Evolutionary conservation across 352 stramenopile genomes (phyloP), one percentile per base, ranked within the genome.

Genomic region (Pythium periplocum): DNA sequence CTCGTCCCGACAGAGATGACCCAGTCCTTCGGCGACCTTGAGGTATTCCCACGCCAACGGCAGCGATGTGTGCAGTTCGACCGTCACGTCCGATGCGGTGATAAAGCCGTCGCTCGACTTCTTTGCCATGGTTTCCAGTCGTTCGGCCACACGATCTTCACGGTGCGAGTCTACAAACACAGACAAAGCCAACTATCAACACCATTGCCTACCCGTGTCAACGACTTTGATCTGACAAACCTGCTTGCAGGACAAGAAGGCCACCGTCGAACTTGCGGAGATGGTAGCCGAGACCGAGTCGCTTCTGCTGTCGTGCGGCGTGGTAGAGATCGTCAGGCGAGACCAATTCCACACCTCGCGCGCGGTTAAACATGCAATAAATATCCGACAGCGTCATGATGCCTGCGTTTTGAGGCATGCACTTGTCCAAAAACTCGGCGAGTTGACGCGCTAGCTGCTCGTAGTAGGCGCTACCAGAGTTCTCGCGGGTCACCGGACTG

Each of bases 321-420:
- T 97, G 84, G 43, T 97, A 90, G 17, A 99, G 66, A 84, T 99
- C 96, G 47, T 98, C 93, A 0, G 97, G 97, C 32, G 96, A 99
- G 46, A 99, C 89, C 40, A 99, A 73, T 61, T 98, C 97, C 2
- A 98, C 97, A 4, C 96, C 97, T 4, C 96, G 83, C 31, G 96
- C 96, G 55, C 96, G 86, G 78, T 99, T 99, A 58, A 98, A 98
- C 55, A 99, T 87, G 64, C 95, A 99, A 71, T 98, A 99, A 45
- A 98, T 93, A 79, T 99, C 97, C 31, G 96, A 98, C 4, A 99
- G 73, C 30, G 96, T 98, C 83, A 99, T 97, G 65, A 99, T 97
- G 9, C 96, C 96, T 38, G 93, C 93, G 59, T 96, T 87, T 45
- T 73, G 74, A 4, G 89, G 78, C 62, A 99, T 91, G 43, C 81